Conservation (phyloP, 345 rosid genomes). For the Citrus medica region DNA sequence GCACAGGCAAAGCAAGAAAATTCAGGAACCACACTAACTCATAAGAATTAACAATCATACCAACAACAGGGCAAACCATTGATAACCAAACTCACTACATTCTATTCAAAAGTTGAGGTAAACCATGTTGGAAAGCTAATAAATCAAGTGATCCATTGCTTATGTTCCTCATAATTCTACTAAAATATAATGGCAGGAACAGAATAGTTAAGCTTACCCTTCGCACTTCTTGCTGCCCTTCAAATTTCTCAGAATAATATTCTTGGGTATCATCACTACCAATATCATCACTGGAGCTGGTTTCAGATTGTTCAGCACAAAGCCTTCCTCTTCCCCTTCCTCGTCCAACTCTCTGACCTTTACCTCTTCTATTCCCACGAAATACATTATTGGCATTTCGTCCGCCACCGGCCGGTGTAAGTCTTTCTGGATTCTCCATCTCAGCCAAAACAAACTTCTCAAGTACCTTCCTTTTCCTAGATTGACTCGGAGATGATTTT, state of each 20-base stretch:
- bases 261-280: constrained; percentile 28
- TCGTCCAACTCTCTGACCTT: constrained; percentile 32
- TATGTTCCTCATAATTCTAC: background rate
- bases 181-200: background rate
- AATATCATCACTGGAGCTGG: constrained; percentile 37
- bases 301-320: constrained; percentile 40
- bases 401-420: constrained; percentile 1
- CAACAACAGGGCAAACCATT: background rate
- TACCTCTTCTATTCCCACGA: constrained; percentile 33
- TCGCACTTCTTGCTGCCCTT: constrained; percentile 40
- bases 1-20: background rate
- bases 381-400: constrained; percentile 20
- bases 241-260: constrained; percentile 21
- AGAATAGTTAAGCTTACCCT: constrained; percentile 49
- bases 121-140: background rate
- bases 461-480: constrained; percentile 28
- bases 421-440: constrained; percentile 19
- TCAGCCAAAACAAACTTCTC: constrained; percentile 26
- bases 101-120: background rate
- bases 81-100: background rate
- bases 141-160: background rate
- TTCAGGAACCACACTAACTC: too few species aligned
- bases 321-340: constrained; percentile 31
- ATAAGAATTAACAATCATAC: background rate
- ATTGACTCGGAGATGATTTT: constrained; percentile 33